These are phyloP conservation scores for Apiospora koreana DNA, from an alignment of 2,329 filamentous ascomycete genomes.

Conservation along the genomic window DNA sequence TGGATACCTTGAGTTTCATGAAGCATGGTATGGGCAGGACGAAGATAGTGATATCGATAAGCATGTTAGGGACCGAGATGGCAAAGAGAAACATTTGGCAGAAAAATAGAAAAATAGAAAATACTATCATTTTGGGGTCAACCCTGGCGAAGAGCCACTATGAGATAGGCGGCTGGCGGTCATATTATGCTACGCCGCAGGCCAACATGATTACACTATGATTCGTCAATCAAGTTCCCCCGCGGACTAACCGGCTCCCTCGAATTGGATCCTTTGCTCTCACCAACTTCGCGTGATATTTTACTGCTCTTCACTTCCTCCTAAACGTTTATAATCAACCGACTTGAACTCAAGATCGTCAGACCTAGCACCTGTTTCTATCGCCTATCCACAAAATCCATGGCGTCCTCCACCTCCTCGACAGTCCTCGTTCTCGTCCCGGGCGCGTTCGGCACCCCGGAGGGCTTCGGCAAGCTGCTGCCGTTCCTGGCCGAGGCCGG, in stretches of 20 bases:
- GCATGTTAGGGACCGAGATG: neutral
- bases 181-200: conserved; percentile 9
- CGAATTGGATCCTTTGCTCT: neutral
- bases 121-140: neutral
- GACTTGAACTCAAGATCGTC: no score
- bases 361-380: neutral
- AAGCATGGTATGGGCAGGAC: neutral
- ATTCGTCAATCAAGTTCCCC: neutral
- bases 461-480: conserved; percentile 18
- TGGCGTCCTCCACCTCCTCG: conserved; percentile 14
- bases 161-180: neutral
- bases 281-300: neutral
- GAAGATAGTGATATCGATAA: neutral
- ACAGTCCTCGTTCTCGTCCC: conserved; percentile 23
- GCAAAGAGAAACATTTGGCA: neutral
- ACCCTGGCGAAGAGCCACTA: neutral
- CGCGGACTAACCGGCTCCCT: neutral
- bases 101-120: no score
- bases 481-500: conserved; percentile 20
- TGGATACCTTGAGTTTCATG: neutral
- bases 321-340: neutral
- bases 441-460: conserved; percentile 23
- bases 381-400: conserved; percentile 11
- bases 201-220: neutral
- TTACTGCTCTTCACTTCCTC: neutral